Evolutionary conservation across 768 basidiomycete genomes (phyloP).

Genomic region (Trametes cubensis): DNA sequence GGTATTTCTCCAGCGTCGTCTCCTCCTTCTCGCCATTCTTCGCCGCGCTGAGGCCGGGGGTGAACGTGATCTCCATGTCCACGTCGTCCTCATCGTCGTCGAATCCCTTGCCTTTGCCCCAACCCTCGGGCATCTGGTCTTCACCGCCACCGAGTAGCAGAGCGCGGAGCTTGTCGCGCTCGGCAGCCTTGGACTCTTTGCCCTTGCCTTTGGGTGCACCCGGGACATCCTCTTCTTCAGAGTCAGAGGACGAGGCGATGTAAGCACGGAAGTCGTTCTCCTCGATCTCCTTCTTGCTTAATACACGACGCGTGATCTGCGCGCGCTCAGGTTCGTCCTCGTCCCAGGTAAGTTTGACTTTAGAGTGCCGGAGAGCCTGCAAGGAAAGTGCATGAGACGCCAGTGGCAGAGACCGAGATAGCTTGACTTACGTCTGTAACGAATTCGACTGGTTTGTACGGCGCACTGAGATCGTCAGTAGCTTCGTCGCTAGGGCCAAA

Average conservation of each 20-base stretch:
- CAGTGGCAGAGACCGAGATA: background rate
- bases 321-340: conserved; percentile 91
- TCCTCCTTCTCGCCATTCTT: conserved; percentile 60
- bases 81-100: conserved; percentile 51
- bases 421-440: conserved; percentile 77
- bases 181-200: conserved; percentile 42
- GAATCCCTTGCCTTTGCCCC: conserved; percentile 56
- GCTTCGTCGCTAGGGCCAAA: conserved; percentile 73
- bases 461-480: conserved; percentile 57
- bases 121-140: conserved; percentile 81
- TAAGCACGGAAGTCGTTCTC: conserved; percentile 81
- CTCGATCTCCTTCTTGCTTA: conserved; percentile 86
- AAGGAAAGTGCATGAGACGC: background rate
- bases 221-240: conserved; percentile 66
- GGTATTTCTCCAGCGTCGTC: conserved; percentile 88
- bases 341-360: conserved; percentile 98
- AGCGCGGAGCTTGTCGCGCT: conserved; percentile 74
- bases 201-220: conserved; percentile 33
- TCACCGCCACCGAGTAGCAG: conserved; percentile 70
- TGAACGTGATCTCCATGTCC: conserved; percentile 96
- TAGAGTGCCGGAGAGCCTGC: conserved; percentile 95
- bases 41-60: conserved; percentile 71
- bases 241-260: conserved; percentile 52
- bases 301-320: conserved; percentile 73
- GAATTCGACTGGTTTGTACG: conserved; percentile 83